A percentile compares a stretch with the other conserved stretches of the same genome.
phyloP scores from a whole-genome alignment of 169 alveolate genomes.

The Plasmodium gaboni region DNA sequence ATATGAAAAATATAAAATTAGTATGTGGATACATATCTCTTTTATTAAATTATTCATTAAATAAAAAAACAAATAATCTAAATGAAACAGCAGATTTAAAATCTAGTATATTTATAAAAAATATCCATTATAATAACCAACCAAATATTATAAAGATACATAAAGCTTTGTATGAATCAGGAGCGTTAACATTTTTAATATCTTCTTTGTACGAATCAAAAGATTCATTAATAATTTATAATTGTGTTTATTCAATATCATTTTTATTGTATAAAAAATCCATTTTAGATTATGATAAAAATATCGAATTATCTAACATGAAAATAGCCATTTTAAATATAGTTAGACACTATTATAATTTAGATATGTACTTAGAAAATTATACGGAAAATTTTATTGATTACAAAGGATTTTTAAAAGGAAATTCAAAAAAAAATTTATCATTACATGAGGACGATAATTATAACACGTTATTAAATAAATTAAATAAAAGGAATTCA shows the following conservation, averaged over 20 bases:
- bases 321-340: slow-evolving; percentile 77
- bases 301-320: slow-evolving; percentile 75
- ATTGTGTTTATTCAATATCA: slow-evolving; percentile 74
- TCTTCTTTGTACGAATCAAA: slow-evolving; percentile 74
- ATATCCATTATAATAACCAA: slow-evolving; percentile 76
- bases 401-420: slow-evolving; percentile 76
- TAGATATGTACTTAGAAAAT: slow-evolving; percentile 73
- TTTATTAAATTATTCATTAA: slow-evolving; percentile 72
- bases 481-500: slow-evolving; percentile 51
- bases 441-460: slow-evolving; percentile 71
- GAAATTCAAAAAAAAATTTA: slow-evolving; percentile 54
- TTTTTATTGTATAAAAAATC: slow-evolving; percentile 75
- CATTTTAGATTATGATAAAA: slow-evolving; percentile 74
- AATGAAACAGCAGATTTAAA: slow-evolving; percentile 77
- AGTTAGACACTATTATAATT: slow-evolving; percentile 75
- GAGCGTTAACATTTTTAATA: slow-evolving; percentile 76
- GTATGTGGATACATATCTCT: slow-evolving; percentile 77
- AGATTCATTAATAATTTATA: slow-evolving; percentile 76
- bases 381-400: slow-evolving; percentile 77
- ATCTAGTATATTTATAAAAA: slow-evolving; percentile 76
- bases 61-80: slow-evolving; percentile 76
- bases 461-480: slow-evolving; percentile 39
- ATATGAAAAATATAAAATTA: slow-evolving; percentile 71
- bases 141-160: slow-evolving; percentile 77
- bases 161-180: slow-evolving; percentile 77